A percentile compares a stretch with the other conserved stretches of the same genome.
phyloP scores from a whole-genome alignment of 441 rosid genomes.

The Erodium texanum region DNA sequence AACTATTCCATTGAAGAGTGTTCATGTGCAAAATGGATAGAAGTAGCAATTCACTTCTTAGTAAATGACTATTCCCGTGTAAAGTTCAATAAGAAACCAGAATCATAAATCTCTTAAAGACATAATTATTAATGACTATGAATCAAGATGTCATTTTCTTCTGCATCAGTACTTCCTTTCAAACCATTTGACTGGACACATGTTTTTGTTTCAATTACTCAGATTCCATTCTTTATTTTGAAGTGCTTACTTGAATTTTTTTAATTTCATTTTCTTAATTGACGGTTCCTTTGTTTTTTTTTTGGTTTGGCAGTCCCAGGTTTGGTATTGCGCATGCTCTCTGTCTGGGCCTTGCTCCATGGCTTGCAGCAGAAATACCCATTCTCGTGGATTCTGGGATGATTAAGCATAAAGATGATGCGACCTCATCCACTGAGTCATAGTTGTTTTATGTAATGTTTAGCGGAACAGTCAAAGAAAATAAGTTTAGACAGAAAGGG shows the following conservation, averaged over 20 bases:
- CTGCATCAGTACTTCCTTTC: neutral
- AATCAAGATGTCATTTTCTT: neutral
- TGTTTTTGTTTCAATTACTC: neutral
- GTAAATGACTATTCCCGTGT: neutral
- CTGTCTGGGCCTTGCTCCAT: constrained; percentile 94
- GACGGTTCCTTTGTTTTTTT: neutral
- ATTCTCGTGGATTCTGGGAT: constrained; percentile 87
- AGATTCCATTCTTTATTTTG: neutral
- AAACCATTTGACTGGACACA: neutral
- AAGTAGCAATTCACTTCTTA: neutral
- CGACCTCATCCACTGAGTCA: constrained; percentile 45
- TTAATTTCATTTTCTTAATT: constrained; percentile 14
- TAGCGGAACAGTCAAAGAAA: neutral
- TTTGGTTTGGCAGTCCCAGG: constrained; percentile 49
- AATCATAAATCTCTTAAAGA: neutral
- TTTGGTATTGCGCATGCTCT: constrained; percentile 96
- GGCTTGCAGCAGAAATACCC: constrained; percentile 97
- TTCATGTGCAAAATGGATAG: neutral
- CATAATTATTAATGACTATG: neutral
- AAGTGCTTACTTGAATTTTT: neutral
- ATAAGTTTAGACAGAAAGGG: neutral
- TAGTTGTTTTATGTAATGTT: constrained; percentile 20
- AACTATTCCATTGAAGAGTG: neutral
- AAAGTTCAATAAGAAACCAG: neutral
- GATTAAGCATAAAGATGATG: constrained; percentile 93